These are phyloP conservation scores for Alternaria triticimaculans DNA, from an alignment of 2,329 filamentous ascomycete genomes.

Conservation along the genomic window DNA sequence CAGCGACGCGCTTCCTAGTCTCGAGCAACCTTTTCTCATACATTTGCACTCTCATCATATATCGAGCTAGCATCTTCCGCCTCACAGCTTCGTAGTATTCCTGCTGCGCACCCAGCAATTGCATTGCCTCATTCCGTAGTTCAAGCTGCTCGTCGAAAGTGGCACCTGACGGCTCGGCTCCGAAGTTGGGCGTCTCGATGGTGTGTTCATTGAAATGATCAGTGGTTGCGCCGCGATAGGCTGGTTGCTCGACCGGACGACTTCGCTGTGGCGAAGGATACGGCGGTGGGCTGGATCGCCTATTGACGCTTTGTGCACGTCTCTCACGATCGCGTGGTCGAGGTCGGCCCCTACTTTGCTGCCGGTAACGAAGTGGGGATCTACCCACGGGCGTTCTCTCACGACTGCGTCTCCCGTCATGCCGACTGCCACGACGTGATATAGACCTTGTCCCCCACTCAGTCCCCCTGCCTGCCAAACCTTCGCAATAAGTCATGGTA, in stretches of 20 bases:
- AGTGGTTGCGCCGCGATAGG: neutral
- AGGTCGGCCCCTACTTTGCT: neutral
- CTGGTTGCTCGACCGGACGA: neutral
- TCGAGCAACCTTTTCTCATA: neutral
- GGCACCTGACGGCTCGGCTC: neutral
- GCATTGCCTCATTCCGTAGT: neutral
- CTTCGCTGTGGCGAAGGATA: neutral
- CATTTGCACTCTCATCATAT: neutral
- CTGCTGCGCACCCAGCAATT: neutral
- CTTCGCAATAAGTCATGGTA: too few relatives aligned
- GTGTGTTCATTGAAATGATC: neutral
- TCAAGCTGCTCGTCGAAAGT: neutral
- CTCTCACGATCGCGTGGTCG: neutral
- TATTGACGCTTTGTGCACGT: neutral
- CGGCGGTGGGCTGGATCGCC: neutral
- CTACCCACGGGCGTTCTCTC: accelerated
- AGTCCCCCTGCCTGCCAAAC: too few relatives aligned
- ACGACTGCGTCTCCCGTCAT: neutral
- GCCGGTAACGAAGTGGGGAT: neutral
- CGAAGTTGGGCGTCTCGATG: neutral
- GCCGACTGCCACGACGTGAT: too few relatives aligned
- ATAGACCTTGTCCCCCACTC: too few relatives aligned
- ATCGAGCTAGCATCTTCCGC: neutral
- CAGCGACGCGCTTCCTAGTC: neutral
- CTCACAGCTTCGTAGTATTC: neutral